Evolutionary conservation across 139 green algal species (phyloP).

Genomic region (Coccomyxa sp.): DNA sequence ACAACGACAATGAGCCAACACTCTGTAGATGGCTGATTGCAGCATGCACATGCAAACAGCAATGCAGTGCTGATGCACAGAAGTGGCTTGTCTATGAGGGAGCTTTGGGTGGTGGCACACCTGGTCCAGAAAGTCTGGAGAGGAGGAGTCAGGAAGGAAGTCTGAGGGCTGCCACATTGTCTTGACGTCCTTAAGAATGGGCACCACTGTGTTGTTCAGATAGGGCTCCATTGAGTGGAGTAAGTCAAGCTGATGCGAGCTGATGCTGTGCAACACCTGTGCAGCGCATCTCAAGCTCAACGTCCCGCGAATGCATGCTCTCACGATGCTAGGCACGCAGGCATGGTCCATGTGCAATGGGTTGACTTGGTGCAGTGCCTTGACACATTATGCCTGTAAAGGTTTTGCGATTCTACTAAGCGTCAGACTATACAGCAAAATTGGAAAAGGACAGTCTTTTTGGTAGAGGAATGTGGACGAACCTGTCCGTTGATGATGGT

Average conservation of each 20-base stretch:
- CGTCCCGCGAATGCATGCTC: too few relatives aligned
- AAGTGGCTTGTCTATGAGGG: too few relatives aligned
- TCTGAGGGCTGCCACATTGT: slow-evolving; percentile 96
- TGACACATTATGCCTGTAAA: background rate
- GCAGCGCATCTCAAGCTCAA: background rate
- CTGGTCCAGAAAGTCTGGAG: slow-evolving; percentile 89
- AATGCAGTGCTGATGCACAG: too few relatives aligned
- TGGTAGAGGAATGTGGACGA: background rate
- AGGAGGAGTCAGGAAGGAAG: slow-evolving; percentile 86
- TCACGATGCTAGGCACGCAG: background rate
- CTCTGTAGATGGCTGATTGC: too few relatives aligned
- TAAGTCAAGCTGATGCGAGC: slow-evolving; percentile 48
- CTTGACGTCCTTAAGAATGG: slow-evolving; percentile 73
- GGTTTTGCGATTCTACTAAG: background rate
- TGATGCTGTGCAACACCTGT: slow-evolving; percentile 42
- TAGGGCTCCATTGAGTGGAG: slow-evolving; percentile 49
- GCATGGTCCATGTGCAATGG: background rate
- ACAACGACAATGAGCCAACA: too few relatives aligned
- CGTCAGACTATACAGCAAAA: too few relatives aligned
- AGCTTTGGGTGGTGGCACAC: too few relatives aligned
- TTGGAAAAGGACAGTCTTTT: background rate
- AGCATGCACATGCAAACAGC: too few relatives aligned
- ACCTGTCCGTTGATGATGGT: slow-evolving; percentile 29
- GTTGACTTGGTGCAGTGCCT: background rate
- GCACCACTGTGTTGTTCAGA: slow-evolving; percentile 54